phyloP scores from a whole-genome alignment of 75 land plant species.

The Picea sitchensis region DNA sequence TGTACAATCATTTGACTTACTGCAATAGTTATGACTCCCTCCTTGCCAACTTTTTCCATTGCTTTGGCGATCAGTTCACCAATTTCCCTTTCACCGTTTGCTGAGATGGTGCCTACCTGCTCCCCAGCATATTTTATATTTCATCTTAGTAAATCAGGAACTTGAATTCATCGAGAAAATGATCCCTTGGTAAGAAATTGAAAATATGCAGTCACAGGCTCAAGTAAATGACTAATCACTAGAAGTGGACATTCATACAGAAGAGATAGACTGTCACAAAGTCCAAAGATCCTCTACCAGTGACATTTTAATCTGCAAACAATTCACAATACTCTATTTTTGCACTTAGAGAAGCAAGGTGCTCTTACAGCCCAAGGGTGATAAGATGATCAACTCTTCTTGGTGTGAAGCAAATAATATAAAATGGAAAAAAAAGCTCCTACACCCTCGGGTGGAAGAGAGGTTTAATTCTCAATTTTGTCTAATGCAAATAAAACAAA shows the following conservation, averaged over 20 bases:
- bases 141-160: neutral
- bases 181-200: neutral
- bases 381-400: too few species aligned
- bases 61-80: conserved; percentile 82
- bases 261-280: neutral
- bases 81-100: conserved; percentile 79
- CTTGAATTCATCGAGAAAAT: neutral
- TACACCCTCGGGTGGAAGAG: too few species aligned
- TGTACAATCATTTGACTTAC: conserved; percentile 23
- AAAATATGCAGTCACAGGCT: neutral
- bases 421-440: too few species aligned
- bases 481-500: too few species aligned
- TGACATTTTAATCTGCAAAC: too few species aligned
- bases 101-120: conserved; percentile 79
- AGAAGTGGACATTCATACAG: neutral
- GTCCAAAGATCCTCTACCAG: too few species aligned
- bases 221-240: neutral
- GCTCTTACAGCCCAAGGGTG: too few species aligned
- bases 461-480: too few species aligned
- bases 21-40: conserved; percentile 71
- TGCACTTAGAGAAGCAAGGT: too few species aligned
- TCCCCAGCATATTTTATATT: neutral
- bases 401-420: too few species aligned
- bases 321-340: too few species aligned
- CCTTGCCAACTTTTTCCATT: conserved; percentile 92